Evolutionary conservation across 176 grass and related monocot genomes (phyloP), one percentile per base, ranked within the genome.

Genomic region (Oryza meridionalis): DNA sequence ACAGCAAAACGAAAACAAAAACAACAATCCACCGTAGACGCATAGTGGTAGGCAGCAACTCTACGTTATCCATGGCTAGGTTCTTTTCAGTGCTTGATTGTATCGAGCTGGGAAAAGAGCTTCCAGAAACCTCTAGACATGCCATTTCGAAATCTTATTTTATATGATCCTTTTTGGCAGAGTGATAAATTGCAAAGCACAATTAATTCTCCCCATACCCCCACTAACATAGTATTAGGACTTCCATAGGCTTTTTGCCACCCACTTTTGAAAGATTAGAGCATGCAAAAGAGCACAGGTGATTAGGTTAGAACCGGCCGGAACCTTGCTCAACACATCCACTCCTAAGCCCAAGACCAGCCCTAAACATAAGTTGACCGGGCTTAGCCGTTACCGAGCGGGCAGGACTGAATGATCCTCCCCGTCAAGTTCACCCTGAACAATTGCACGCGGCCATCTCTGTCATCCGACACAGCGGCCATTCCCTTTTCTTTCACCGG

Each of bases 381-480:
- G 2, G 29, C 29, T 31, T 31, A 31, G 29, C 29, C 29, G 29
- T 31, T 2, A 31, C 2, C 2, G 29, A 3, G 29, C 29, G 29
- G 29, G 29, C 29, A 31, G 29, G 29, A 2, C 29, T 2, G 1
- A 31, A 31, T 31, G 29, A 31, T 31, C 29, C 29, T 31, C 29
- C 29, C 29, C 29, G 29, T 31, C 29, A 31, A 31, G 29, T 31
- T 31, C 29, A 31, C 29, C 29, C 29, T 31, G 29, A 31, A 31
- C 29, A 31, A 31, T 31, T 31, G 50, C 50, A 53, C 27, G 31
- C n/a, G 26, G 7, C 13, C 6, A 75, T 80, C 81, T 2, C 7
- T 69, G 6, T 84, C 81, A 7, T 35, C 11, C 49, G 11, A 71
- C 75, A 84, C 46, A 43, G 79, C 4, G 46, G 32, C 63, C 25